Base-by-base conservation (phyloP, 2,329 filamentous ascomycete species). In the Trichoderma brevicompactum region DNA sequence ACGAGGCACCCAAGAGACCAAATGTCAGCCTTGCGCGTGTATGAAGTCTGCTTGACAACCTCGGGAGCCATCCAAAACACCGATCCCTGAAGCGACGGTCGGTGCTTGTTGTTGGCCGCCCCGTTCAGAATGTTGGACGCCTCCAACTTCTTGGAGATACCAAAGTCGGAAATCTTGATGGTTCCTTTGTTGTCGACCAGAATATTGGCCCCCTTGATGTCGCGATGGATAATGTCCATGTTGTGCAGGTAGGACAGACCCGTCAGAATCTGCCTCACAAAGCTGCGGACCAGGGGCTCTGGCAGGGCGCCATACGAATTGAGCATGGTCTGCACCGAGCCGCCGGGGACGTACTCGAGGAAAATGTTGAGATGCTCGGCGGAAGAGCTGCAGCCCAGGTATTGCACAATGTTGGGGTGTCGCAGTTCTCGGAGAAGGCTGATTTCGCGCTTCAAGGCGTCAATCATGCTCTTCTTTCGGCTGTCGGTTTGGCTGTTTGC, bases 41-140 rank as follows among this genome's bases (percentile, higher is more conserved):
- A 97, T 6, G 93, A 94, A 3, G 94, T 98, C 79, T 98, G 95
- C 74, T 95, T 95, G 68, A 99, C 95, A 19, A 99, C 95, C 80
- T 99, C 95, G 8, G 95, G 95, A 0, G 95, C 95, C 95, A 99
- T 99, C 95, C 95, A 99, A 81, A 97, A 99, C 60, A 99, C 95
- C 32, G 93, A 97, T 13, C 95, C 95, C 77, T 99, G 95, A 3
- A 99, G 86, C 1, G 94, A 98, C 2, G 88, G 87, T 5, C 88
- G 82, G 73, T 90, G 83, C 76, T 87, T 89, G 77, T 85, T 88
- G 78, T 88, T 89, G 73, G 84, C 86, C 74, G 82, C 89, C 71
- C 83, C 89, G 74, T 77, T 88, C 53, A 96, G 87, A 50, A 97
- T 87, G 67, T 94, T 95, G 65, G 92, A 90, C 13, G 93, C 93